A percentile compares a stretch with the other conserved stretches of the same genome.
Evolutionary conservation across 2,329 filamentous ascomycete species (phyloP).

Genomic region (Elsinoe perseae): DNA sequence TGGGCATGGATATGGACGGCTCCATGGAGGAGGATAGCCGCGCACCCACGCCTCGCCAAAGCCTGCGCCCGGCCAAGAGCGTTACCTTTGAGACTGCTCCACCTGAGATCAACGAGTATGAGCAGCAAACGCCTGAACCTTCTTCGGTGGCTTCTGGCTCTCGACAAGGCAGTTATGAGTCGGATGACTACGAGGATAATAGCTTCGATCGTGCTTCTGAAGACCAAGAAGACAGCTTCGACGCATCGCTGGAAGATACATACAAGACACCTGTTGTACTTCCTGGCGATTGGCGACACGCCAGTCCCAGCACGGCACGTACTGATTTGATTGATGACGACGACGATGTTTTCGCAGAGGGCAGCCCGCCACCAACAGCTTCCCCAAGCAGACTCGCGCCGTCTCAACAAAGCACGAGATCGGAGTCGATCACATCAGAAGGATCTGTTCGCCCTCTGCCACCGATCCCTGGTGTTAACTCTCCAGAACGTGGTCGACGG

Average conservation of each 20-base stretch:
- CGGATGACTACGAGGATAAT: constrained; percentile 62
- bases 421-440: constrained; percentile 68
- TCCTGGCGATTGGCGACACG: constrained; percentile 86
- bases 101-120: constrained; percentile 93
- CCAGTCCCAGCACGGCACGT: constrained; percentile 58
- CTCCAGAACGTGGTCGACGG: constrained; percentile 44
- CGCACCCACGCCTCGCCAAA: constrained; percentile 55
- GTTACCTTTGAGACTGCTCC: constrained; percentile 94
- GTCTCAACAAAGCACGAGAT: constrained; percentile 47
- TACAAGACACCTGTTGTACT: constrained; percentile 98
- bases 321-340: constrained; percentile 46
- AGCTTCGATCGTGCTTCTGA: constrained; percentile 53
- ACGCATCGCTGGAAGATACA: constrained; percentile 88
- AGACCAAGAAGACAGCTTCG: constrained; percentile 68
- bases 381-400: constrained; percentile 45
- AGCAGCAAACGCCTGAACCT: constrained; percentile 94
- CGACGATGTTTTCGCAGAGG: constrained; percentile 61
- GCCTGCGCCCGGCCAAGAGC: constrained; percentile 85
- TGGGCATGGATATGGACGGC: constrained; percentile 60
- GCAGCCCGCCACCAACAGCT: constrained; percentile 52
- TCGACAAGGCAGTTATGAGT: constrained; percentile 87
- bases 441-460: constrained; percentile 78
- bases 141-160: constrained; percentile 85
- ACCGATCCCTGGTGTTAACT: constrained; percentile 68
- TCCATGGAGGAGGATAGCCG: constrained; percentile 50